A percentile compares a stretch with the other conserved stretches of the same genome.
These are phyloP conservation scores for Aplosporella prunicola DNA, from an alignment of 2,329 filamentous ascomycete genomes.

Conservation along the genomic window DNA sequence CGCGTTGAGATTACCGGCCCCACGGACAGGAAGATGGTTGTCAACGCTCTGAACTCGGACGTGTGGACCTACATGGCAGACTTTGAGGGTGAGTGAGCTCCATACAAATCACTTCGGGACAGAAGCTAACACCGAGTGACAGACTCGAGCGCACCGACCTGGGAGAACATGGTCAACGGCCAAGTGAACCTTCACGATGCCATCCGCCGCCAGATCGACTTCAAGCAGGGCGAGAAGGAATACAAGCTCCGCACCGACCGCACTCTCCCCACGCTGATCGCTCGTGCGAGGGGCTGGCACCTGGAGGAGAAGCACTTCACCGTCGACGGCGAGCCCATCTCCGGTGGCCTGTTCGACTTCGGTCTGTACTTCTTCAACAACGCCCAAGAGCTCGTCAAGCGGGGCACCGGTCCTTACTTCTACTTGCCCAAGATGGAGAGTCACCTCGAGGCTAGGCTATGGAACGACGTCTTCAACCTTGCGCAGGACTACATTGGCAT, in stretches of 20 bases:
- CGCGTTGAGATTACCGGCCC: constrained; percentile 96
- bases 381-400: constrained; percentile 74
- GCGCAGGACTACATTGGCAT: constrained; percentile 89
- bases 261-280: constrained; percentile 79
- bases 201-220: constrained; percentile 86
- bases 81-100: constrained; percentile 66
- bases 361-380: constrained; percentile 99
- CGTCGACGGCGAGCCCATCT: constrained; percentile 89
- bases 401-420: constrained; percentile 88
- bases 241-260: constrained; percentile 95
- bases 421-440: constrained; percentile 98
- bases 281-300: constrained; percentile 93
- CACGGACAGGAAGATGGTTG: constrained; percentile 97
- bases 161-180: constrained; percentile 99
- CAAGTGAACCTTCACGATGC: constrained; percentile 97
- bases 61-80: constrained; percentile 99
- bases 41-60: constrained; percentile 90
- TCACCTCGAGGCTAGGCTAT: constrained; percentile 90
- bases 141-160: constrained; percentile 94
- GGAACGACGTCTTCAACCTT: constrained; percentile 97
- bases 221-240: constrained; percentile 89
- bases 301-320: constrained; percentile 97
- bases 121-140: constrained; percentile 8
- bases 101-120: neutral
- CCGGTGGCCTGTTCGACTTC: constrained; percentile 89